Base-by-base conservation (phyloP, 2,329 filamentous ascomycete species). In the Fusarium oxysporum region DNA sequence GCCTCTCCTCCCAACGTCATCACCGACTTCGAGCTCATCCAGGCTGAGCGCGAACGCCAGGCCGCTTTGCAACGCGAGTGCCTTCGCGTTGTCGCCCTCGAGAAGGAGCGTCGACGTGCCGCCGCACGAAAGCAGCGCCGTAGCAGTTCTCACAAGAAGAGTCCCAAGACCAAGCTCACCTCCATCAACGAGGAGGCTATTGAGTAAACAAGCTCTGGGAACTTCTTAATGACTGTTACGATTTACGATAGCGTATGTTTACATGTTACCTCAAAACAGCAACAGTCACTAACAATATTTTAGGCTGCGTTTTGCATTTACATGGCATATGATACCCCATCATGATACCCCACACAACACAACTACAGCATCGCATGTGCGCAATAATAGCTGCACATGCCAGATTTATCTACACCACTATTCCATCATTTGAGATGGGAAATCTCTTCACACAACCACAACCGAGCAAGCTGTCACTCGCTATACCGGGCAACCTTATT, bases 21-120 rank as follows among this genome's bases (percentile, higher is more conserved):
- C 64, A 81, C 83, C 56, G 86, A 87, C 68, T 84, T 84, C 70
- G 85, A 89, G 80, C 77, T 88, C 45, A 79, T 87, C 58, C 82
- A 86, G 78, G 79, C 85, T 77, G 85, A 88, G 78, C 85, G 85
- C 55, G 83, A 89, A 80, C 84, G 86, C 76, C 81, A 83, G 58
- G 73, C 71, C 9, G 83, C 84, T 62, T 80, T 86, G 78, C 86
- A 89, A 80, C 85, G 85, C 71, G 87, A 90, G 81, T 85, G 85
- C 53, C 78, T 89, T 71, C 83, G 85, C 72, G 83, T 86, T 73
- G 77, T 89, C 54, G 79, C 86, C 71, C 79, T 77, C 73, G 88
- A 90, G 83, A 89, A 89, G 86, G 88, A 90, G 82, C 82, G 84
- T 60, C 83, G 87, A 43, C 83, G 84, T 68, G 81, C 83, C 38